A percentile compares a stretch with the other conserved stretches of the same genome.
Evolutionary conservation across 1,139 yeast genomes (phyloP).

Genomic region (Debaryomyces coudertii): DNA sequence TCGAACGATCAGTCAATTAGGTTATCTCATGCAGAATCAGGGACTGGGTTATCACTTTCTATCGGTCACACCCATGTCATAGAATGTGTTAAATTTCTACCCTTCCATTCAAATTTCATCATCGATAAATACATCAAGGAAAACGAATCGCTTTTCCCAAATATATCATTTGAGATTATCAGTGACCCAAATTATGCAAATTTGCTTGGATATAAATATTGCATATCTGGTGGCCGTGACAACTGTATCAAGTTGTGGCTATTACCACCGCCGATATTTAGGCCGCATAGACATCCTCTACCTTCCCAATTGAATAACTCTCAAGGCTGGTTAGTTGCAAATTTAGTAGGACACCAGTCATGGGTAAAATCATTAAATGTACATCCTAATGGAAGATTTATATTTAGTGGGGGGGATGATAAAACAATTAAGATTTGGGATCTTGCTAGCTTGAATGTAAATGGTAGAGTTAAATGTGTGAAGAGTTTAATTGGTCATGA

Average conservation of each 20-base stretch:
- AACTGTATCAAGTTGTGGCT: slow-evolving; percentile 78
- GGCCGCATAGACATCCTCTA: slow-evolving; percentile 58
- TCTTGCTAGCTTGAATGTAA: slow-evolving; percentile 48
- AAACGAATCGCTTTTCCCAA: slow-evolving; percentile 34
- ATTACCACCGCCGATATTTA: slow-evolving; percentile 60
- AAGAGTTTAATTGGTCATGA: slow-evolving; percentile 65
- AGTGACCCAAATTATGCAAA: slow-evolving; percentile 32
- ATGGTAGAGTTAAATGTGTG: slow-evolving; percentile 48
- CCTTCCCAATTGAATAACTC: slow-evolving; percentile 57
- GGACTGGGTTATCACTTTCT: slow-evolving; percentile 68
- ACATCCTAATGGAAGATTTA: slow-evolving; percentile 75
- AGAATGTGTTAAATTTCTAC: slow-evolving; percentile 73
- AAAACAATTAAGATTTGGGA: slow-evolving; percentile 82
- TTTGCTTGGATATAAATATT: slow-evolving; percentile 61
- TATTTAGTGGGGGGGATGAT: slow-evolving; percentile 82
- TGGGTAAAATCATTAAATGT: slow-evolving; percentile 78
- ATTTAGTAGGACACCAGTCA: slow-evolving; percentile 73
- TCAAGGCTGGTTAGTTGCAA: slow-evolving; percentile 61
- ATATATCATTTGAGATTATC: slow-evolving; percentile 37
- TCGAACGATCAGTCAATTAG: slow-evolving; percentile 82
- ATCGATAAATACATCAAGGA: slow-evolving; percentile 52
- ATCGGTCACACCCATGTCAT: slow-evolving; percentile 85
- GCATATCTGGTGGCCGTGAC: slow-evolving; percentile 84
- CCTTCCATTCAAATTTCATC: slow-evolving; percentile 49
- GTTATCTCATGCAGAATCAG: slow-evolving; percentile 63